Evolutionary conservation across 2,329 filamentous ascomycete species (phyloP).

Genomic region (Phaeoacremonium minimum): DNA sequence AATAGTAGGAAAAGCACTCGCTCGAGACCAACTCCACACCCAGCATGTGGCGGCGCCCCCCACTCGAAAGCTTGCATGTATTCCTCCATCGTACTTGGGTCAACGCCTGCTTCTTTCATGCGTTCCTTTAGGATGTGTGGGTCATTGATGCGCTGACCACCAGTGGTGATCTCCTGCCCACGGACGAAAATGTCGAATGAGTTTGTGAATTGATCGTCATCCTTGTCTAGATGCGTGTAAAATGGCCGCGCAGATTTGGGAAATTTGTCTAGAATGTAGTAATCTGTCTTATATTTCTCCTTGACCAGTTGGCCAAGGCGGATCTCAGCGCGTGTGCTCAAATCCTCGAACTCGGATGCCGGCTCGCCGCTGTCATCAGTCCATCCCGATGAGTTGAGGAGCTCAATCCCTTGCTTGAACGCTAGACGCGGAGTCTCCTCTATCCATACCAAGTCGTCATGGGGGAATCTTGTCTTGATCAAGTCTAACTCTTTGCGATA

Average conservation of each 20-base stretch:
- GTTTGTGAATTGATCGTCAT: constrained; percentile 58
- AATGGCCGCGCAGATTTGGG: constrained; percentile 80
- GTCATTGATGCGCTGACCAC: constrained; percentile 82
- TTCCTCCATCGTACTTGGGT: constrained; percentile 68
- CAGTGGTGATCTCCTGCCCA: constrained; percentile 83
- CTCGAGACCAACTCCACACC: constrained; percentile 71
- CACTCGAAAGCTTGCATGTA: constrained; percentile 73
- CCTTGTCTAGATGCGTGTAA: constrained; percentile 74
- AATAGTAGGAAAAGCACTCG: constrained; percentile 70
- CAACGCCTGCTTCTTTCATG: constrained; percentile 70
- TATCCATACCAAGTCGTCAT: background rate
- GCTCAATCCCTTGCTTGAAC: background rate
- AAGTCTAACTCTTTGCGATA: background rate
- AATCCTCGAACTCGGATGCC: constrained; percentile 48
- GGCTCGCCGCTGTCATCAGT: too few species aligned
- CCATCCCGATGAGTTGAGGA: background rate
- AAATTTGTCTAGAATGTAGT: constrained; percentile 92
- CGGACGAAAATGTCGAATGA: constrained; percentile 78
- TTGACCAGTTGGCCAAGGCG: constrained; percentile 78
- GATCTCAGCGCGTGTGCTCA: constrained; percentile 73
- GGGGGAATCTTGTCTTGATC: background rate
- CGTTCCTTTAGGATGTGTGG: constrained; percentile 67
- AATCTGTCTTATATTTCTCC: constrained; percentile 84
- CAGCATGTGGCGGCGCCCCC: constrained; percentile 71
- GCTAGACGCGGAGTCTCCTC: background rate